Conservation (phyloP, 2,329 filamentous ascomycete genomes). For the Rasamsonia emersonii region DNA sequence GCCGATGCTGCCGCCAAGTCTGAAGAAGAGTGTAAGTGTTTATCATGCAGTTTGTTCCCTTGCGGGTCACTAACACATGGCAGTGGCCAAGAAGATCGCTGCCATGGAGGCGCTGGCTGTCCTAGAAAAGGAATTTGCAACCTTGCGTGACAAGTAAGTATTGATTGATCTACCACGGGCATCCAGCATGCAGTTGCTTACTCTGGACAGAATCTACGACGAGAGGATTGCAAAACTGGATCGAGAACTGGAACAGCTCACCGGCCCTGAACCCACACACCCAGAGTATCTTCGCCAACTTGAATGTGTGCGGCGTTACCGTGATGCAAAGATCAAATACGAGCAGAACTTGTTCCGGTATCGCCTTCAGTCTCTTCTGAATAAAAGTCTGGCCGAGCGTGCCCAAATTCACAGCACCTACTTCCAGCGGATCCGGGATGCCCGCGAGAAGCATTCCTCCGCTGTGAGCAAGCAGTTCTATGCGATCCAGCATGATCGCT, state of each 20-base stretch:
- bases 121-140: constrained; percentile 81
- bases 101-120: constrained; percentile 71
- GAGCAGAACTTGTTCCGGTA: constrained; percentile 67
- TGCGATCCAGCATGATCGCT: constrained; percentile 80
- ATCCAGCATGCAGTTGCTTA: constrained; percentile 5
- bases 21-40: constrained; percentile 44
- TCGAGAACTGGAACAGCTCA: constrained; percentile 53
- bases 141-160: constrained; percentile 60
- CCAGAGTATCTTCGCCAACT: constrained; percentile 88
- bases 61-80: constrained; percentile 16
- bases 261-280: constrained; percentile 58
- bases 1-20: constrained; percentile 37
- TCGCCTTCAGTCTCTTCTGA: constrained; percentile 63
- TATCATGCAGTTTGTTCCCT: neutral
- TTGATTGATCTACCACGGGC: neutral
- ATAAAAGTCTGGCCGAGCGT: constrained; percentile 68
- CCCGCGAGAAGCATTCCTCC: constrained; percentile 70
- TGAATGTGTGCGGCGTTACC: constrained; percentile 72
- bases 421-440: constrained; percentile 75
- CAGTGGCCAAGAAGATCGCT: constrained; percentile 68
- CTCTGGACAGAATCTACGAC: constrained; percentile 62
- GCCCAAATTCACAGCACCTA: constrained; percentile 85
- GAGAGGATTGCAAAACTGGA: constrained; percentile 79
- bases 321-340: constrained; percentile 69
- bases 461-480: constrained; percentile 84